phyloP scores from a whole-genome alignment of 2,329 filamentous ascomycete species.

The Coniochaeta sp. region DNA sequence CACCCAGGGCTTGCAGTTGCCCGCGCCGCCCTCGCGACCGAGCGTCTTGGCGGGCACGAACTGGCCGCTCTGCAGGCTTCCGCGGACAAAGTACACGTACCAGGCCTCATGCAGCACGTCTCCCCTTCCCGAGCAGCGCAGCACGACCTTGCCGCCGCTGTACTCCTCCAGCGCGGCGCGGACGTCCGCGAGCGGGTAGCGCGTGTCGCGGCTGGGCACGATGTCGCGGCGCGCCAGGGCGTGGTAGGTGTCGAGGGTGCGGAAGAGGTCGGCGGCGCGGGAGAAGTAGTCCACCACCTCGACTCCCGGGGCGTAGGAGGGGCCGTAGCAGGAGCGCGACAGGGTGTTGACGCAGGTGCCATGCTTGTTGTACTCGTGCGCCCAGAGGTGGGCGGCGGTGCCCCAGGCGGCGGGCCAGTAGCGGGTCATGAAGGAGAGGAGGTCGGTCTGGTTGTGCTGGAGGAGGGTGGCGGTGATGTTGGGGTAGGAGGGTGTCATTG shows the following conservation, averaged over 20 bases:
- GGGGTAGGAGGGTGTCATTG: slow-evolving; percentile 31
- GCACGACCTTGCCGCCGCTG: slow-evolving; percentile 36
- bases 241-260: slow-evolving; percentile 32
- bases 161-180: slow-evolving; percentile 31
- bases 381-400: slow-evolving; percentile 47
- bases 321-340: slow-evolving; percentile 54
- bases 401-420: slow-evolving; percentile 34
- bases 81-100: slow-evolving; percentile 46
- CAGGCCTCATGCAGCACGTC: slow-evolving; percentile 42
- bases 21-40: slow-evolving; percentile 27
- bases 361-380: slow-evolving; percentile 66
- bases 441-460: slow-evolving; percentile 28
- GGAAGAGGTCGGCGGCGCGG: slow-evolving; percentile 33
- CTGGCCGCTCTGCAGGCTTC: slow-evolving; percentile 40
- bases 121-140: slow-evolving; percentile 29
- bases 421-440: slow-evolving; percentile 31
- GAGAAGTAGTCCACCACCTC: slow-evolving; percentile 39
- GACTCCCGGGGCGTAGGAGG: slow-evolving; percentile 35
- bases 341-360: slow-evolving; percentile 67
- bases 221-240: slow-evolving; percentile 29
- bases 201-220: slow-evolving; percentile 21
- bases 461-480: slow-evolving; percentile 34
- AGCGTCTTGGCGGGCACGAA: slow-evolving; percentile 34
- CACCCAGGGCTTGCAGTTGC: slow-evolving; percentile 30
- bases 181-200: slow-evolving; percentile 37